Evolutionary conservation across 1,139 yeast genomes (phyloP).

Genomic region (Lodderomyces parapsilosis): DNA sequence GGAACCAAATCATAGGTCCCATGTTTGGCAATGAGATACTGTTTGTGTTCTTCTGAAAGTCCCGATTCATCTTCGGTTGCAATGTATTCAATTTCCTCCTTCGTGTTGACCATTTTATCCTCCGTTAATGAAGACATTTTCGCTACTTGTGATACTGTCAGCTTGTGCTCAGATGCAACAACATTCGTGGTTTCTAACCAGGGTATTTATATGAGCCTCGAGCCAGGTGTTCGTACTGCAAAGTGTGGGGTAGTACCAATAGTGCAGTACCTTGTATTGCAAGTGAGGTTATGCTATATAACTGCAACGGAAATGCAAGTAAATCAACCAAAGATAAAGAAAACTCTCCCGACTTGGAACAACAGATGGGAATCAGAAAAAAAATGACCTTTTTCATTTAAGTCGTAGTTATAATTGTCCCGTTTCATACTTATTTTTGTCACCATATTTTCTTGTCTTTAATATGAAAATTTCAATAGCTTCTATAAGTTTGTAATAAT

Average conservation of each 20-base stretch:
- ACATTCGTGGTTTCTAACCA: neutral
- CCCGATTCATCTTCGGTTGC: constrained; percentile 1
- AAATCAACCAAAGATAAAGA: neutral
- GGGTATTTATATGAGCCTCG: neutral
- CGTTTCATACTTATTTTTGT: neutral
- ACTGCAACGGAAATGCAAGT: neutral
- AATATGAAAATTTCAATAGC: neutral
- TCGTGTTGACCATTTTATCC: neutral
- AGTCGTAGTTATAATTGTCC: neutral
- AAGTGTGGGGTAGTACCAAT: neutral
- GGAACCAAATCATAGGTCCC: constrained; percentile 19
- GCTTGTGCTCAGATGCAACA: neutral
- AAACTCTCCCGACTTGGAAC: neutral
- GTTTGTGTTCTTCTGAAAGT: constrained; percentile 13
- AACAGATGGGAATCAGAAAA: neutral
- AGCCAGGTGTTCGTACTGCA: neutral
- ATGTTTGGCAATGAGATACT: constrained; percentile 18
- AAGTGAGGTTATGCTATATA: neutral
- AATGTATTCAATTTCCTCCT: constrained; percentile 3
- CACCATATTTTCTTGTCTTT: neutral
- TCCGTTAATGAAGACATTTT: neutral
- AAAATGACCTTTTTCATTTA: neutral
- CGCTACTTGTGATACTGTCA: neutral
- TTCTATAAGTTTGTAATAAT: neutral
- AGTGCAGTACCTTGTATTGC: neutral